Evolutionary conservation across 208 protist genomes (phyloP), one percentile per base, ranked within the genome.

Genomic region (Acanthamoeba culbertsoni): DNA sequence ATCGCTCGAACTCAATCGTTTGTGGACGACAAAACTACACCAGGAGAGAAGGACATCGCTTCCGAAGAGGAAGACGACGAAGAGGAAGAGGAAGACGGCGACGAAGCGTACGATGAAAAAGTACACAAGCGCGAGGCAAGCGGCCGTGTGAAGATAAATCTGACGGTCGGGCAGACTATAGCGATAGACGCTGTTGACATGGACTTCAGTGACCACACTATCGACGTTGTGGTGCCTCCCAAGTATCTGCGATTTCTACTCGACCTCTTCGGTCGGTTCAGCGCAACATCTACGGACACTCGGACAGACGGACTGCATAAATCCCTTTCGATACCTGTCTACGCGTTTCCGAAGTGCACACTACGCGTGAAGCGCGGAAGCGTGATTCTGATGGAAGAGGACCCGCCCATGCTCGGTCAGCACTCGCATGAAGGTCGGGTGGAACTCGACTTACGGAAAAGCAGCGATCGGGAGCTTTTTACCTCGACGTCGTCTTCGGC

Each of bases 261-360:
- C 43, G 73, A 55, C 28, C 73, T 84, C 73, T 37, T 43, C 20
- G 28, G 28, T 3, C 73, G 73, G 1, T 55, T 84, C 45, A 55
- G 35, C 16, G 40, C 73, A 2, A 55, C 48, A 8, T 8, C 40
- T 23, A 1, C 73, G 4, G 23, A 23, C 43, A 46, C 73, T 48
- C 5, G 26, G 40, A 75, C 63, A 16, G 35, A 23, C 40, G 20
- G n/a, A 0, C 26, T 33, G 3, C 23, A 26, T 33, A 8, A 18
- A 20, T 1, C 14, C 65, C 31, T 55, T 5, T 57, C 73, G 73
- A 33, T 55, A 26, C 73, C 73, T 4, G 73, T 84, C 45, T 84
- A 84, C 45, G 73, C 73, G 43, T 84, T 84, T 7, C 73, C 73
- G 26, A 84, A 84, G 45, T 57, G 40, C 73, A 84, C 73, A 26